A percentile compares a stretch with the other conserved stretches of the same genome.
Evolutionary conservation across 768 basidiomycete species (phyloP).

Genomic region (Serendipita sp.): DNA sequence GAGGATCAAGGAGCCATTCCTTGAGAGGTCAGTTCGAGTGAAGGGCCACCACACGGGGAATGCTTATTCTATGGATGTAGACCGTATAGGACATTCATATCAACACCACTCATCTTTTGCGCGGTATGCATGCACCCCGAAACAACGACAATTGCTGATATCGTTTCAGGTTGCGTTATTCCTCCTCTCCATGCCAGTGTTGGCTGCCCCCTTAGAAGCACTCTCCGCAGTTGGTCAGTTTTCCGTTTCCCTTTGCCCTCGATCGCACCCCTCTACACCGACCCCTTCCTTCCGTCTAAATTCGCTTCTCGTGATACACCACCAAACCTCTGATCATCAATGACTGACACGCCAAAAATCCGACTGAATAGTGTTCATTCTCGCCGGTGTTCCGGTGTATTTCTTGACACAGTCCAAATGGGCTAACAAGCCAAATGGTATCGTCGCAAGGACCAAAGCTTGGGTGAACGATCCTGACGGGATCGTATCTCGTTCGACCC

Average conservation of each 20-base stretch:
- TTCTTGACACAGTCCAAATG: conserved; percentile 42
- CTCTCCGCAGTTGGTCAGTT: conserved; percentile 66
- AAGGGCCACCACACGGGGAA: background rate
- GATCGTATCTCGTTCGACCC: background rate
- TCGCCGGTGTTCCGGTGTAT: conserved; percentile 67
- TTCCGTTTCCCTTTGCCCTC: conserved; percentile 3
- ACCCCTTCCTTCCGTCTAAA: background rate
- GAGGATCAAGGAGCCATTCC: conserved; percentile 75
- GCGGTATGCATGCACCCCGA: conserved; percentile 35
- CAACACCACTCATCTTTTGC: conserved; percentile 81
- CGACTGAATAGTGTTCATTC: conserved; percentile 45
- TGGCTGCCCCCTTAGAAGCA: conserved; percentile 83
- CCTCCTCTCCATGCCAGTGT: conserved; percentile 83
- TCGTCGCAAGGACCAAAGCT: conserved; percentile 8
- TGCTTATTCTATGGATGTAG: conserved; percentile 23
- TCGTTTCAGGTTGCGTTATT: conserved; percentile 60
- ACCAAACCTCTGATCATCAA: background rate
- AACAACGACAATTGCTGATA: background rate
- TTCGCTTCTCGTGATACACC: background rate
- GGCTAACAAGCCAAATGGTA: conserved; percentile 7
- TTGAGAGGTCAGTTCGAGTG: conserved; percentile 45
- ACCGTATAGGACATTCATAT: conserved; percentile 85
- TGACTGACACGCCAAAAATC: background rate
- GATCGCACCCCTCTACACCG: too few species aligned
- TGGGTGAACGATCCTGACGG: background rate